These are phyloP conservation scores for Pseudopithomyces maydicus DNA, from an alignment of 2,329 filamentous ascomycete genomes.

Conservation along the genomic window DNA sequence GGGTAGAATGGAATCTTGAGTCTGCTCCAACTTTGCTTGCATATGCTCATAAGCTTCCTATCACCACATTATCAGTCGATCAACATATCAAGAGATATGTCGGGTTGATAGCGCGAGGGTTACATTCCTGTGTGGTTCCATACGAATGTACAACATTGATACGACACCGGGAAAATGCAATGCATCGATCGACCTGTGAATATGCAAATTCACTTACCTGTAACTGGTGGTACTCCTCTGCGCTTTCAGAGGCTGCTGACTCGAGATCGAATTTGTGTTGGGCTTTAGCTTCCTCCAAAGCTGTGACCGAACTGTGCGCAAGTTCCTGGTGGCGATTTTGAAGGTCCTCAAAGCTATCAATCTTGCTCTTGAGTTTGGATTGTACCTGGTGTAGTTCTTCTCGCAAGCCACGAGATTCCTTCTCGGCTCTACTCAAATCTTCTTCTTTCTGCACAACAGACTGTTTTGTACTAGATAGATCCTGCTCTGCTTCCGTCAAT, in stretches of 20 bases:
- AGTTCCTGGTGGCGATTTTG: slow-evolving; percentile 26
- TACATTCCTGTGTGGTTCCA: background rate
- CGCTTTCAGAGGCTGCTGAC: slow-evolving; percentile 15
- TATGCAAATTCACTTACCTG: slow-evolving; percentile 2
- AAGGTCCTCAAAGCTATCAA: slow-evolving; percentile 20
- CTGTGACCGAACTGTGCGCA: slow-evolving; percentile 22
- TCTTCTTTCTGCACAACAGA: slow-evolving; percentile 16
- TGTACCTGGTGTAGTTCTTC: slow-evolving; percentile 23
- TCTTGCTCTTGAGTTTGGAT: slow-evolving; percentile 20
- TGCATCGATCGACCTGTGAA: background rate
- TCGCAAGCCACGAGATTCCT: slow-evolving; percentile 22
- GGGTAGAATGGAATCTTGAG: slow-evolving; percentile 21
- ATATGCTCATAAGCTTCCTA: slow-evolving; percentile 18
- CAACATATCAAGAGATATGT: background rate
- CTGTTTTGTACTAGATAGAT: background rate
- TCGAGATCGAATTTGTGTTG: slow-evolving; percentile 24
- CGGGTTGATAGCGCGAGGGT: background rate
- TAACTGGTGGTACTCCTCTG: slow-evolving; percentile 20
- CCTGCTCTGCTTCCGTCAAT: background rate
- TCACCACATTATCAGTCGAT: background rate
- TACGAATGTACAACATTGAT: background rate
- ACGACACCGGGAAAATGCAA: background rate
- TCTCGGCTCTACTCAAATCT: slow-evolving; percentile 29
- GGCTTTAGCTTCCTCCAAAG: slow-evolving; percentile 18
- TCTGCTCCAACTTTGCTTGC: slow-evolving; percentile 18